These are phyloP conservation scores for Phytopythium ostracodes DNA, from an alignment of 352 stramenopile genomes.

Conservation along the genomic window DNA sequence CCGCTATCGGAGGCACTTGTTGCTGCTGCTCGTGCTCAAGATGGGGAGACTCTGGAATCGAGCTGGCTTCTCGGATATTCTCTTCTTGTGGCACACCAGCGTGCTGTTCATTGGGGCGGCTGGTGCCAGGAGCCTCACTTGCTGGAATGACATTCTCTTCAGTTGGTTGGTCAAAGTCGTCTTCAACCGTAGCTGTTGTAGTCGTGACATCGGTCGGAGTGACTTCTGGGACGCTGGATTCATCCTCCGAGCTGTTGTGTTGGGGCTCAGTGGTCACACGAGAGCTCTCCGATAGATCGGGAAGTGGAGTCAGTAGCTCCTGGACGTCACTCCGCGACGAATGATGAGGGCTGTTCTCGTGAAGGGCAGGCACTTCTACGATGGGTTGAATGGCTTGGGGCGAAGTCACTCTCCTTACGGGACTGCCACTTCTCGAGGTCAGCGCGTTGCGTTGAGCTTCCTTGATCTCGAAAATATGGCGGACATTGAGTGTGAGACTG, in stretches of 20 bases:
- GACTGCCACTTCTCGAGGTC: background rate
- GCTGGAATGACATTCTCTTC: background rate
- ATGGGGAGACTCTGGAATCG: background rate
- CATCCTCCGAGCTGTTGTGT: background rate
- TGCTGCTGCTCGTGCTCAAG: conserved; percentile 1
- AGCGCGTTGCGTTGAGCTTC: background rate
- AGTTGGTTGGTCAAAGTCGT: background rate
- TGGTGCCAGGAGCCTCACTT: background rate
- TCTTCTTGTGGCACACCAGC: background rate
- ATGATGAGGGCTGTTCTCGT: background rate
- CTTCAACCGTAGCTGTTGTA: background rate
- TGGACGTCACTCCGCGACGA: background rate
- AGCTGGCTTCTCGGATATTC: background rate
- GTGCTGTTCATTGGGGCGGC: background rate
- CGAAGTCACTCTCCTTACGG: background rate
- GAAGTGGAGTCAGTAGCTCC: background rate
- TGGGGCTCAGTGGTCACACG: background rate
- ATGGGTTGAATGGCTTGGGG: background rate
- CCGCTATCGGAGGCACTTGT: background rate
- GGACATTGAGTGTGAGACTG: conserved; percentile 2
- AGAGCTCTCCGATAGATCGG: background rate
- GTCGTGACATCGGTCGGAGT: background rate
- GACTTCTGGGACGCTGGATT: background rate
- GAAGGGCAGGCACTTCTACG: background rate
- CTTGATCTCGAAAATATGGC: conserved; percentile 1